Percentiles rank a stretch among this genome's conserved stretches.
Evolutionary conservation across 75 land plant genomes (phyloP).

Genomic region (Pseudotsuga menziesii): DNA sequence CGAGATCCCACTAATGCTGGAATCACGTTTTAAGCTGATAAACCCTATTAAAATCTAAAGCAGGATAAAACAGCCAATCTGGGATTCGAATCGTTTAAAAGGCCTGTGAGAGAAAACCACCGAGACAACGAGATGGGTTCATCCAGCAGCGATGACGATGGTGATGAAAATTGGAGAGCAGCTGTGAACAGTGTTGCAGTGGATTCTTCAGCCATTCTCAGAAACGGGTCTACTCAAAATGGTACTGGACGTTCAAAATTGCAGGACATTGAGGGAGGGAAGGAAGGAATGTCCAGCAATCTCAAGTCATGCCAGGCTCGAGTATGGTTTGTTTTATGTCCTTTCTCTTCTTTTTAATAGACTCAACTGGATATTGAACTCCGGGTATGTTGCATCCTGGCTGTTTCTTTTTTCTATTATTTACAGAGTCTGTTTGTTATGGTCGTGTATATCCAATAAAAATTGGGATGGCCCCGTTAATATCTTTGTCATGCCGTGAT

Average conservation of each 20-base stretch:
- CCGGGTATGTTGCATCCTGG: too few species aligned
- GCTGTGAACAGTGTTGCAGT: slow-evolving; percentile 4
- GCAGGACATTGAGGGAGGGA: neutral
- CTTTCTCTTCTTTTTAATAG: neutral
- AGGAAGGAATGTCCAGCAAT: neutral
- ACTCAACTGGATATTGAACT: neutral
- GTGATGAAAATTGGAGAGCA: slow-evolving; percentile 5
- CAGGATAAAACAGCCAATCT: too few species aligned
- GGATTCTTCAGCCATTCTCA: neutral
- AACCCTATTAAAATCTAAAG: too few species aligned
- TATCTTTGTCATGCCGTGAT: too few species aligned
- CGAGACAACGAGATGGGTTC: neutral
- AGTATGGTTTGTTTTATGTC: neutral
- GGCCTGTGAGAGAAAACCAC: too few species aligned
- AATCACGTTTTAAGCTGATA: too few species aligned
- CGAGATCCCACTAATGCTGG: too few species aligned
- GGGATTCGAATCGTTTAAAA: too few species aligned
- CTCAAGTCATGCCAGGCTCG: slow-evolving; percentile 4
- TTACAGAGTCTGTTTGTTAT: too few species aligned
- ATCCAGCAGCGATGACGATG: slow-evolving; percentile 4
- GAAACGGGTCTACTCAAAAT: neutral
- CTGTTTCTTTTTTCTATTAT: too few species aligned
- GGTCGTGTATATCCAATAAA: too few species aligned
- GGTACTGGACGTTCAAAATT: neutral
- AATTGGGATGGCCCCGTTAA: too few species aligned